phyloP scores from a whole-genome alignment of 2,329 filamentous ascomycete genomes.

The Cladosporium sp. region DNA sequence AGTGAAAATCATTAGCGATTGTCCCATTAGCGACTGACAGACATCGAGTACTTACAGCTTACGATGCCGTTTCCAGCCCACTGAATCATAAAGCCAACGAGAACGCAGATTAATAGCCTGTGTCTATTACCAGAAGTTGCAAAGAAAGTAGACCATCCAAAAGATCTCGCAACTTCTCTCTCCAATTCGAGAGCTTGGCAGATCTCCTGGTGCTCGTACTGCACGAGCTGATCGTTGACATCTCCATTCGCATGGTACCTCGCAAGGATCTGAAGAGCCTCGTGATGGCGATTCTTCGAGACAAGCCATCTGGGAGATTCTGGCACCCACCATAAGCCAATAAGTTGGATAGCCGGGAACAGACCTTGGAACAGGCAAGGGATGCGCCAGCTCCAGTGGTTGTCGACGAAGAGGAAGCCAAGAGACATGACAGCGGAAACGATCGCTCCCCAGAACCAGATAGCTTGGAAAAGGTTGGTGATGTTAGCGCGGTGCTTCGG shows the following conservation, averaged over 20 bases:
- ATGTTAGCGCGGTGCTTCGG: constrained; percentile 20
- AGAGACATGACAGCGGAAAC: constrained; percentile 23
- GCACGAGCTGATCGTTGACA: constrained; percentile 48
- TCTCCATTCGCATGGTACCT: constrained; percentile 45
- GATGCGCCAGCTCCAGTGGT: constrained; percentile 26
- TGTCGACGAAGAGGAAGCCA: constrained; percentile 19
- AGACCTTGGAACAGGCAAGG: constrained; percentile 24
- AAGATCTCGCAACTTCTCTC: constrained; percentile 44
- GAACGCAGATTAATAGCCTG: constrained; percentile 37
- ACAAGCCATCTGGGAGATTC: constrained; percentile 27
- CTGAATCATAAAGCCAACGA: constrained; percentile 36
- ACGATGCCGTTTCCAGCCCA: constrained; percentile 40
- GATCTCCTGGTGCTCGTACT: constrained; percentile 59
- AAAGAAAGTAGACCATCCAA: constrained; percentile 18
- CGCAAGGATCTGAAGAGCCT: constrained; percentile 31
- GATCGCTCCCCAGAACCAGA: constrained; percentile 24
- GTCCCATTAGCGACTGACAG: not conserved
- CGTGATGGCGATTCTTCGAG: constrained; percentile 18
- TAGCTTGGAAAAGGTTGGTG: constrained; percentile 20
- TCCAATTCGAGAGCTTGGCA: constrained; percentile 53
- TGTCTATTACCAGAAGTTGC: constrained; percentile 31
- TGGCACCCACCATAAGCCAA: constrained; percentile 20
- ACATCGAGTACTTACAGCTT: constrained; percentile 27
- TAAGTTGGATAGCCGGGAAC: constrained; percentile 20
- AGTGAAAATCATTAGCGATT: not conserved